Evolutionary conservation across 2,329 filamentous ascomycete genomes (phyloP), one percentile per base, ranked within the genome.

Genomic region (Trichoderma atrobrunneum): DNA sequence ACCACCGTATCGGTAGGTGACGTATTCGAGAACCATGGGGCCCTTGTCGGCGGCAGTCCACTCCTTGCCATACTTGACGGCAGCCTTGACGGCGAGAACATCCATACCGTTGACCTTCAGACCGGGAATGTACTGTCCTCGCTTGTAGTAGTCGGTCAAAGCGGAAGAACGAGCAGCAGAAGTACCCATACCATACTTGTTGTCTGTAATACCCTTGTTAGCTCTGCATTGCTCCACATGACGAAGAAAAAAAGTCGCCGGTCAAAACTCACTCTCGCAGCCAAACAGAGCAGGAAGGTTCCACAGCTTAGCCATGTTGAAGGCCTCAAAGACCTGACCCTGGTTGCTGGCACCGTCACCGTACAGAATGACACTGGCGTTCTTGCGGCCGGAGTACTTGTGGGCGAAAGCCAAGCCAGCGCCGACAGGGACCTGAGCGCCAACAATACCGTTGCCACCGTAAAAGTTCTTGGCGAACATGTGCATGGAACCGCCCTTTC

Each of bases 281-380:
- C 94, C 95, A 81, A 99, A 99, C 77, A 99, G 92, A 77, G 95
- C 90, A 70, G 96, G 96, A 62, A 99, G 88, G 79, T 96, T 95
- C 96, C 96, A 99, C 77, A 99, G 91, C 90, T 98, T 98, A 75
- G 96, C 96, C 96, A 99, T 99, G 91, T 99, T 99, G 90, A 97
- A 99, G 74, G 96, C 95, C 89, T 99, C 96, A 80, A 99, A 99
- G 78, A 99, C 96, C 86, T 99, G 96, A 76, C 96, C 96, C 88
- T 99, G 96, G 89, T 99, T 99, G 88, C 92, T 93, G 76, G 96
- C 96, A 88, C 96, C 96, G 80, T 99, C 96, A 87, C 96, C 96
- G 85, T 99, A 99, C 73, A 99, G 89, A 76, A 95, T 90, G 77
- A 99, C 88, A 75, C 92, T 92, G 75, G 94, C 92, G 81, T 94